Evolutionary conservation across 345 rosid genomes (phyloP), one percentile per base, ranked within the genome.

Genomic region (Firmiana major): DNA sequence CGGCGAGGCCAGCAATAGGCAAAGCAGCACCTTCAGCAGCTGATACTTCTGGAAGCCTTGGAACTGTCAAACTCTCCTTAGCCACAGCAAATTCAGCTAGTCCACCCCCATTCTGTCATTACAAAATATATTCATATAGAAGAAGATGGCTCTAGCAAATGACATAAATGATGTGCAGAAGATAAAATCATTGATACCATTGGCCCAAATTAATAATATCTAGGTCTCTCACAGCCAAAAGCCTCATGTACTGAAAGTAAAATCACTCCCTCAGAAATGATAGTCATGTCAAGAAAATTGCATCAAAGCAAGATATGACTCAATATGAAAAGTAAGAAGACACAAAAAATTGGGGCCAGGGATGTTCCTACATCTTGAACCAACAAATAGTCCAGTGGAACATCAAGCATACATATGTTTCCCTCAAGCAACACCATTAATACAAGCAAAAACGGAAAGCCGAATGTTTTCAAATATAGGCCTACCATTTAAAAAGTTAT

Each of bases 61-160:
- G 71, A 43, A 81, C 91, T 0, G 89, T 85, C 48, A 80, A 58
- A 74, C 79, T 88, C 81, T 89, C 90, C 75, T 85, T 87, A 38
- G 92, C 93, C 57, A 87, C 86, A 0, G 86, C 87, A 28, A 73
- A 91, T 80, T 91, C 94, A 62, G 93, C 94, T 73, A 93, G 57
- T 74, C 90, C 90, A 46, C 90, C 88, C 40, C 86, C 88, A 4
- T 5, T 75, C 91, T 90, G 74, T 75, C 60, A 70, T 75, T 58
- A 59, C 12, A 78, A 45, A 54, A 55, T 45, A 82, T 16, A 46
- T 42, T 68, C 15, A 53, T 28, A 19, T 31, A 31, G 34, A 31
- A 31, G 54, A 21, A 57, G 49, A 45, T 40, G 48, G 40, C 15
- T 21, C 42, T 7, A 26, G 16, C 63, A 55, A 54, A 36, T 9